phyloP scores from a whole-genome alignment of 331 rosid species.

The Prunus yedoensis region DNA sequence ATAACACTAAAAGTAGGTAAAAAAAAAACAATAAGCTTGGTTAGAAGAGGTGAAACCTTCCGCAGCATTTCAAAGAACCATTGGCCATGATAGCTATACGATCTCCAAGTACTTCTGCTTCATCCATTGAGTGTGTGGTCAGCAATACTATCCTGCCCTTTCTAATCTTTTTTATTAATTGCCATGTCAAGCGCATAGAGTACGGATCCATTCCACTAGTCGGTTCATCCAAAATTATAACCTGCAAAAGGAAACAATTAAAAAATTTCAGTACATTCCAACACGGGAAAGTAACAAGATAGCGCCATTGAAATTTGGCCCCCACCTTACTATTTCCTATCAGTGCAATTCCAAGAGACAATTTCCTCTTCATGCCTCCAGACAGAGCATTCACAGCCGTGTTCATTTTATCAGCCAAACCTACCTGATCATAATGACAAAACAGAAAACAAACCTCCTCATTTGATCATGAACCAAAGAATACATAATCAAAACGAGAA shows the following conservation, averaged over 20 bases:
- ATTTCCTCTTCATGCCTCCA: constrained; percentile 98
- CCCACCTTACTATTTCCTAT: constrained; percentile 91
- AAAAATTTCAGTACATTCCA: constrained; percentile 14
- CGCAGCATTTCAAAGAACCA: constrained; percentile 93
- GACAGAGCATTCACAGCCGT: constrained; percentile 76
- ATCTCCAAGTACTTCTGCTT: constrained; percentile 99
- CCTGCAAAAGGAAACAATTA: constrained; percentile 50
- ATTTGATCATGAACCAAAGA: constrained; percentile 2
- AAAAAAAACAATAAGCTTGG: neutral
- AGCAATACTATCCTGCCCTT: constrained; percentile 94
- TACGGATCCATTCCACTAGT: constrained; percentile 99
- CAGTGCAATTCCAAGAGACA: constrained; percentile 96
- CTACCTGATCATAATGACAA: constrained; percentile 63
- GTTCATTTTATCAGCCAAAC: constrained; percentile 86
- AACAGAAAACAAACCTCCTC: constrained; percentile 10
- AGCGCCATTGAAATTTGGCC: constrained; percentile 15
- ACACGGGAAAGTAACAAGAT: constrained; percentile 8
- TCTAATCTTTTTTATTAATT: constrained; percentile 80
- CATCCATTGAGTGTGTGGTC: constrained; percentile 99
- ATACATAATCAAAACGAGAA: neutral
- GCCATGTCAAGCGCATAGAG: constrained; percentile 99
- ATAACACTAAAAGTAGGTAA: neutral
- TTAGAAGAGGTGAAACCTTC: constrained; percentile 54
- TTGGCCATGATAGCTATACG: constrained; percentile 98
- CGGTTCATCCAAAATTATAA: constrained; percentile 93